phyloP scores from a whole-genome alignment of 2,329 filamentous ascomycete species.

The Penicillium frequentans region DNA sequence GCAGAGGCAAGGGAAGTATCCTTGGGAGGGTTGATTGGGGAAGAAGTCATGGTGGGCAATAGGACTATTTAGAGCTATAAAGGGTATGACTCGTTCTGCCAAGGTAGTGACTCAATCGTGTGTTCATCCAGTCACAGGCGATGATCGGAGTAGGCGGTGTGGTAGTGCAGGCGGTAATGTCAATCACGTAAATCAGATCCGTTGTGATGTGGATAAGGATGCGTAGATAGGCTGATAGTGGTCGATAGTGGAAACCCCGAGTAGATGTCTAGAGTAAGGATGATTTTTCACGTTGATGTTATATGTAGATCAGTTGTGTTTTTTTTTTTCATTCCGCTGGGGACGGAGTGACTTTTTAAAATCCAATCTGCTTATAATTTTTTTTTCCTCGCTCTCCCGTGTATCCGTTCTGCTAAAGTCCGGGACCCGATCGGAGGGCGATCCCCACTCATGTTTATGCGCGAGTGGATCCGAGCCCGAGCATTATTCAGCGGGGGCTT shows the following conservation, averaged over 20 bases:
- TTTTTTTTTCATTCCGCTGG: neutral
- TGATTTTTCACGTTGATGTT: neutral
- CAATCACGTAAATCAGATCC: neutral
- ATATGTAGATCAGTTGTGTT: neutral
- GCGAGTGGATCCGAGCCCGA: conserved; percentile 16
- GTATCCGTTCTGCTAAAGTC: conserved; percentile 16
- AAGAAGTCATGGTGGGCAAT: conserved; percentile 25
- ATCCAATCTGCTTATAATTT: neutral
- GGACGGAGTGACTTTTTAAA: neutral
- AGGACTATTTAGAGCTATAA: conserved; percentile 22
- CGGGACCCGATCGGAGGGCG: conserved; percentile 17
- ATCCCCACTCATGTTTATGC: conserved; percentile 8
- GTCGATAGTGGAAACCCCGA: neutral
- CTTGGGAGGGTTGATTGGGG: conserved; percentile 13
- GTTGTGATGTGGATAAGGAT: neutral
- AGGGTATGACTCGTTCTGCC: conserved; percentile 30
- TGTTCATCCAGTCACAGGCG: conserved; percentile 27
- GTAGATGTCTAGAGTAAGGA: neutral
- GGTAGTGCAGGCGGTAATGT: neutral
- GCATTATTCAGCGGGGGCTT: neutral
- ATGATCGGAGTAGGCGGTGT: conserved; percentile 27
- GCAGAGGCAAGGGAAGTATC: conserved; percentile 29
- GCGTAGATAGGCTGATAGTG: neutral
- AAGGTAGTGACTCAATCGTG: conserved; percentile 32
- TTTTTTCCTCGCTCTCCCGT: neutral